Evolutionary conservation across 2,329 filamentous ascomycete species (phyloP).

Genomic region (Ophiostoma sp.): DNA sequence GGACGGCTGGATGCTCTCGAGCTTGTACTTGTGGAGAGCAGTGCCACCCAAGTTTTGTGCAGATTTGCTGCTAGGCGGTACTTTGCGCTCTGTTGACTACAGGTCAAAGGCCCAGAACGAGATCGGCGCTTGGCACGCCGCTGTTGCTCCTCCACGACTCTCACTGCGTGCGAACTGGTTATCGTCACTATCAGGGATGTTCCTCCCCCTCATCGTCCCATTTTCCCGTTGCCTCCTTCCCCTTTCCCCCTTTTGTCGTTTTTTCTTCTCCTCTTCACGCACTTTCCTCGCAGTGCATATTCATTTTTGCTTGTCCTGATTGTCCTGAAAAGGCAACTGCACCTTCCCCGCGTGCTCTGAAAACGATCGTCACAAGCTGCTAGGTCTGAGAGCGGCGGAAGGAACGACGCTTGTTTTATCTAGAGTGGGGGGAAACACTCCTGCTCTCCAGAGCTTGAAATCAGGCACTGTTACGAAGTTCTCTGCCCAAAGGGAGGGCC

Average conservation of each 20-base stretch:
- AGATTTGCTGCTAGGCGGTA: background rate
- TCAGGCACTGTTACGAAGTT: conserved; percentile 12
- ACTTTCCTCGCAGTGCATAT: background rate
- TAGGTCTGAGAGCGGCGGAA: conserved; percentile 11
- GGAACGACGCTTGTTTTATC: conserved; percentile 22
- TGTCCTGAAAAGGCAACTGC: background rate
- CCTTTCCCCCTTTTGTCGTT: background rate
- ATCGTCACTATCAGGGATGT: conserved; percentile 19
- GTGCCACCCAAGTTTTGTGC: background rate
- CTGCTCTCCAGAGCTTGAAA: conserved; percentile 10
- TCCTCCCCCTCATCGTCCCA: background rate
- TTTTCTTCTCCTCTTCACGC: background rate
- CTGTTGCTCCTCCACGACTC: background rate
- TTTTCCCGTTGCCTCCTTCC: conserved; percentile 6
- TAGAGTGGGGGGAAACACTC: conserved; percentile 16
- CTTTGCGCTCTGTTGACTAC: background rate
- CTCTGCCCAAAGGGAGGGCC: background rate
- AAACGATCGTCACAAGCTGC: conserved; percentile 9
- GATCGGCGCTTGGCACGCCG: conserved; percentile 15
- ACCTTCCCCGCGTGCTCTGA: background rate
- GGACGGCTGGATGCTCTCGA: background rate
- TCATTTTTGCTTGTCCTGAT: background rate
- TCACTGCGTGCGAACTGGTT: conserved; percentile 1
- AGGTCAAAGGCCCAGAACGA: conserved; percentile 18
- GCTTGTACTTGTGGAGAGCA: background rate